Conservation (phyloP, 2,329 filamentous ascomycete species). For the Penicillium palitans region DNA sequence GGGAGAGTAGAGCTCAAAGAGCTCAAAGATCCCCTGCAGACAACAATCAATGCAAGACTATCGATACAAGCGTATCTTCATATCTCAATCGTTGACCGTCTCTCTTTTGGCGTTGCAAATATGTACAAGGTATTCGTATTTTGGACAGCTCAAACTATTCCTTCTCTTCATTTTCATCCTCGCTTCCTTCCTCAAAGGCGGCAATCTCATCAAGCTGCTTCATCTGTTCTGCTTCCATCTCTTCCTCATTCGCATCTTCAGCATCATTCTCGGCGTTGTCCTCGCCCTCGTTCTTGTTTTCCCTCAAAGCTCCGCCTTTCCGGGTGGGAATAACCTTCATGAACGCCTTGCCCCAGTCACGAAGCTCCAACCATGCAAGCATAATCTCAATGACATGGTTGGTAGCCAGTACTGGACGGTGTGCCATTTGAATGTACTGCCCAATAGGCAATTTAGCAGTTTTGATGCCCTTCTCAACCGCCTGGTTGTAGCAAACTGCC, state of each 20-base stretch:
- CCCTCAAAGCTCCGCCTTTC: constrained; percentile 73
- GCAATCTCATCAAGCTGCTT: constrained; percentile 9
- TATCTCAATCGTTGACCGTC: not conserved
- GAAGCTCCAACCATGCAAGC: constrained; percentile 84
- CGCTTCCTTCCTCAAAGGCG: constrained; percentile 1
- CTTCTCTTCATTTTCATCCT: constrained; percentile 6
- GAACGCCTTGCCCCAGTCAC: constrained; percentile 91
- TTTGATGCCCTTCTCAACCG: constrained; percentile 70
- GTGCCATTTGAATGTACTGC: constrained; percentile 90
- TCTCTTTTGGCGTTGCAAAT: not conserved
- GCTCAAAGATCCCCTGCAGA: not conserved
- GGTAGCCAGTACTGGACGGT: constrained; percentile 80
- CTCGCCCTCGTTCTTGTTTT: constrained; percentile 21
- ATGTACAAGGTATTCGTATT: not conserved
- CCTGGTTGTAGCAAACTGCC: constrained; percentile 84
- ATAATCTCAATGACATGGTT: constrained; percentile 98
- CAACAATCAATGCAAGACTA: not conserved
- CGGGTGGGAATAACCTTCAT: constrained; percentile 83
- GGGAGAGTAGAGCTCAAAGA: not conserved
- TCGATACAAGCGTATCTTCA: not conserved
- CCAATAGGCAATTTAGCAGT: constrained; percentile 93
- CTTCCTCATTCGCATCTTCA: constrained; percentile 14
- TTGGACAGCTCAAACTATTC: not conserved
- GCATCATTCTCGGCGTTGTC: constrained; percentile 19
- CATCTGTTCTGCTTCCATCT: constrained; percentile 4